Base-by-base conservation (phyloP, 2,329 filamentous ascomycete species). In the Xylariomycetidae sp. region DNA sequence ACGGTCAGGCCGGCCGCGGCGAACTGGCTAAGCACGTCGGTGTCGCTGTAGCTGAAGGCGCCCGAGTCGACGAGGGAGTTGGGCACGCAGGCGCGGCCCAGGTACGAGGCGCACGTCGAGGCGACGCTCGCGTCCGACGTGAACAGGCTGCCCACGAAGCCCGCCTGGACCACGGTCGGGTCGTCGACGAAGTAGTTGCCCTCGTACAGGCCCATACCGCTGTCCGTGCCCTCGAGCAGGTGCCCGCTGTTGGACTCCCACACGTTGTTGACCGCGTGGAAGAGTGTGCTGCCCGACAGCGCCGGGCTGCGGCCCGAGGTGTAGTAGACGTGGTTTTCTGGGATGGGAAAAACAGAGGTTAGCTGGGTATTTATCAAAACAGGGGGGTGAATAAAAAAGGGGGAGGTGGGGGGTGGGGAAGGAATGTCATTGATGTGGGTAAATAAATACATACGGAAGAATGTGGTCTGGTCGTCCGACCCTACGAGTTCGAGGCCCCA, bases 241-340 rank as follows among this genome's bases (percentile, higher is more conserved):
- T 56, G 53, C 5, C 53, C 53, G 8, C 45, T 46, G 29, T 41
- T 50, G 13, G 47, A 46, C 7, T 32, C 16, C 48, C 50, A 56
- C 3, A 55, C 48, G 25, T 50, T 56, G 44, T 56, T 56, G 20
- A 56, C 48, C 4, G 53, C 51, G 35, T 56, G 53, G 33, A 56
- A 46, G 27, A 56, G 46, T 1, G 51, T 53, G 12, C 37, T 46
- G 13, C 49, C 48, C n/a, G 44, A 50, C 2, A 55, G 44, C 5
- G 51, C 50, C 4, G 50, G 51, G 27, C 46, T 41, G 22, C 50
- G 49, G 25, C 53, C 53, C 9, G 44, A 37, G 8, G 44, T 49
- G 25, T 42, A 38, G 40, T 44, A 44, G 17, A 50, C 33, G 34
- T 45, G 40, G 41, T 49, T 49, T 29, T 45, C 42, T 33, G 33